Conservation (phyloP, 768 basidiomycete genomes). For the Fomitopsis pulvina region DNA sequence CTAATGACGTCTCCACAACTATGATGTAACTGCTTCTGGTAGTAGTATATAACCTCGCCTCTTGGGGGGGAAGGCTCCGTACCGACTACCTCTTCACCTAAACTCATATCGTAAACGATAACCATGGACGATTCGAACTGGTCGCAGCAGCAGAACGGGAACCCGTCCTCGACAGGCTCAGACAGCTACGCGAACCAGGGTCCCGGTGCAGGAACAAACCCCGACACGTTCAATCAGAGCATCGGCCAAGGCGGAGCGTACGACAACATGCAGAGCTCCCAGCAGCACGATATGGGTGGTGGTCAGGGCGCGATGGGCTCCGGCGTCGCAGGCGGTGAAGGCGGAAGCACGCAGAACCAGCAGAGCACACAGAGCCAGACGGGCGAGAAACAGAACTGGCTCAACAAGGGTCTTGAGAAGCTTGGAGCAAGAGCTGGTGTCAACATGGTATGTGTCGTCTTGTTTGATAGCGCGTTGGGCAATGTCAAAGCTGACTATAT, state of each 20-base stretch:
- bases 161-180: conserved; percentile 7
- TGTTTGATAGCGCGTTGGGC: too few species aligned
- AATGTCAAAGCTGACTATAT: background rate
- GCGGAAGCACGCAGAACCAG: conserved; percentile 7
- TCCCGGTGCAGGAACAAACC: conserved; percentile 8
- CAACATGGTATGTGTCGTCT: conserved; percentile 15
- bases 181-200: conserved; percentile 12
- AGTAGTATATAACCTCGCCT: background rate
- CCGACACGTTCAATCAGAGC: conserved; percentile 16
- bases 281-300: conserved; percentile 16
- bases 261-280: conserved; percentile 15
- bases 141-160: conserved; percentile 3
- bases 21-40: conserved; percentile 14
- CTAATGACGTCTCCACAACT: background rate
- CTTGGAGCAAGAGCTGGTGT: conserved; percentile 19
- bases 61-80: background rate
- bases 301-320: conserved; percentile 20
- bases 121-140: conserved; percentile 8
- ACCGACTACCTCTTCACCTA: background rate
- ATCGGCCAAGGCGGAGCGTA: conserved; percentile 15
- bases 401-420: conserved; percentile 20
- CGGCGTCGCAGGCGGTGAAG: conserved; percentile 21
- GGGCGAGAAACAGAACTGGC: conserved; percentile 21
- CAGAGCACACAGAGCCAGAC: conserved; percentile 2
- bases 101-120: background rate